Evolutionary conservation across 257 asterid genomes (phyloP), one percentile per base, ranked within the genome.

Genomic region (Anisodus acutangulus): DNA sequence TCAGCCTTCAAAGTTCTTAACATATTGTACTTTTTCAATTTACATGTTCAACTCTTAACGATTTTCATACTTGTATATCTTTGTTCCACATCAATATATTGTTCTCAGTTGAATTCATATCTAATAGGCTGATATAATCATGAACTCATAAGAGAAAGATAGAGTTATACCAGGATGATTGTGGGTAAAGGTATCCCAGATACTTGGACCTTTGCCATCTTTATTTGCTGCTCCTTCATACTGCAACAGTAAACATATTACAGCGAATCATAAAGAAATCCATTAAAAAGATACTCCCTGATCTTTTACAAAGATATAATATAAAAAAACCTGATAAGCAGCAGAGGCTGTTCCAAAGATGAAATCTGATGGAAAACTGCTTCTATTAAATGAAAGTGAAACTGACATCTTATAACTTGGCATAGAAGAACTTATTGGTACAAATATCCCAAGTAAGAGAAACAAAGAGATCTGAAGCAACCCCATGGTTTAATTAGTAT

Each of bases 201-300:
- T 87, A 79, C 89, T 87, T 31, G 69, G 87, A 5, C 87, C 87
- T 84, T 67, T 87, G 10, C 89, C 89, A n/a, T 67, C 87, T 84
- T 87, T 70, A 6, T 8, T 35, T 31, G 81, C 86, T 51, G 87
- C 87, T 26, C 89, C 89, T 85, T 87, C 87, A n/a, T 67, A 82
- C 88, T 87, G 74, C 13, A 55, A 79, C 2, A 17, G 3, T 12
- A 26, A 9, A 7, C 57, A 4, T 37, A 41, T 41, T 59, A 10
- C n/a, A 19, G 15, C 6, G 22, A 5, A 49, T 6, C 1, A 35
- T 17, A 43, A 39, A 1, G 10, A 45, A 49, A 19, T 9, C 16
- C 15, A 22, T 43, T 13, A 10, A 49, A 35, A 5, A 45, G 8
- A 16, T 10, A 26, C 0, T 3, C 3, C 35, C 17, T 3, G 0